Conservation (phyloP, 306 rosid species). For the Cicer chorassanicum region DNA sequence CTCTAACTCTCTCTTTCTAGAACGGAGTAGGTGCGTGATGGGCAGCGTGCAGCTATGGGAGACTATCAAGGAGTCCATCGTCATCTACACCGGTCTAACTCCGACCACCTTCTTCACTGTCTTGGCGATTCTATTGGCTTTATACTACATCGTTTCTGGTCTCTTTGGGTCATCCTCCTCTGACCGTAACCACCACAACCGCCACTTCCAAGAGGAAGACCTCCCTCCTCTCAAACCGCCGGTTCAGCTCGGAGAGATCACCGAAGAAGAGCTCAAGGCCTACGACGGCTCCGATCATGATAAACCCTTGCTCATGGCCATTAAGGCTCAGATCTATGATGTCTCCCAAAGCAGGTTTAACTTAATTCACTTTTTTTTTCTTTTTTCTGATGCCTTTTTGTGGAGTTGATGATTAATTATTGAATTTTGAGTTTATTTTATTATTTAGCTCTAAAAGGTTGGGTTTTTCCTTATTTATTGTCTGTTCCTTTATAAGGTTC, state of each 20-base stretch:
- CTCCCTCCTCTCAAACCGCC: slow-evolving; percentile 81
- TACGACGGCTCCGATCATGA: slow-evolving; percentile 78
- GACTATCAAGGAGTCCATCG: slow-evolving; percentile 73
- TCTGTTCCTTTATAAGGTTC: neutral
- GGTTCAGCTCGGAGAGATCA: slow-evolving; percentile 86
- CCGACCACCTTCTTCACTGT: slow-evolving; percentile 83
- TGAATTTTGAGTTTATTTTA: neutral
- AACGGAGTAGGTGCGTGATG: slow-evolving; percentile 47
- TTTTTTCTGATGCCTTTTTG: slow-evolving; percentile 8
- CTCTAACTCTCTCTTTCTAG: neutral
- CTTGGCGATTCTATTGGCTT: slow-evolving; percentile 59
- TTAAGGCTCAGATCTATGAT: slow-evolving; percentile 98
- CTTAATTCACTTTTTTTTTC: neutral
- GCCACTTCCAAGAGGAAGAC: slow-evolving; percentile 58
- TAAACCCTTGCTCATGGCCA: slow-evolving; percentile 95
- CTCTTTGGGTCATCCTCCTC: slow-evolving; percentile 63
- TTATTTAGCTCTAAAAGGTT: neutral
- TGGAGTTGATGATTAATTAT: neutral
- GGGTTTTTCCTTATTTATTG: neutral
- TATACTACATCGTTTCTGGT: slow-evolving; percentile 61
- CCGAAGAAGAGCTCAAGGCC: slow-evolving; percentile 69
- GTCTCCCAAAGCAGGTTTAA: slow-evolving; percentile 91
- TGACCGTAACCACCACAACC: slow-evolving; percentile 35
- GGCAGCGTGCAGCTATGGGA: slow-evolving; percentile 77
- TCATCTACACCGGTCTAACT: slow-evolving; percentile 77